Percentiles rank a stretch among this genome's conserved stretches.
These are phyloP conservation scores for Pneumocystis jirovecii DNA, from an alignment of 1,139 yeast genomes.

Conservation along the genomic window DNA sequence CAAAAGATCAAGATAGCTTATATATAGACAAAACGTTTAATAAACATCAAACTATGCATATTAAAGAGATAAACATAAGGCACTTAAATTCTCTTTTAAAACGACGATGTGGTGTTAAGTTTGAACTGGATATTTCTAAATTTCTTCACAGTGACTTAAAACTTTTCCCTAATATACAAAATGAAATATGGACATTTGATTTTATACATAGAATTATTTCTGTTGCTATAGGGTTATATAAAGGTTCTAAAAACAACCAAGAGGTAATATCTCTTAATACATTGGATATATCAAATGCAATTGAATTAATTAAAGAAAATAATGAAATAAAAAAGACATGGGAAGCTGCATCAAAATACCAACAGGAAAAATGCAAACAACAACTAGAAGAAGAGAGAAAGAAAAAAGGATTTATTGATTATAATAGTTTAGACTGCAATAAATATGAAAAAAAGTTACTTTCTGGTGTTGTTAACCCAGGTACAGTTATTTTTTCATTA, in stretches of 20 bases:
- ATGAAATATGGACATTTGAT: slow-evolving; percentile 1
- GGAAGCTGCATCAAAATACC: neutral
- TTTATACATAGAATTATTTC: neutral
- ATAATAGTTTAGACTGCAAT: neutral
- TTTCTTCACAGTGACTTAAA: neutral
- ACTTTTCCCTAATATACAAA: neutral
- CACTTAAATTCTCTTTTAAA: neutral
- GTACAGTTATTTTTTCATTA: neutral
- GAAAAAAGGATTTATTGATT: neutral
- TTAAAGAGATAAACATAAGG: neutral
- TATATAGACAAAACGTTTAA: neutral
- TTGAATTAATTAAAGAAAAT: neutral
- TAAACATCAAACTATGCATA: neutral
- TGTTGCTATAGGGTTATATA: neutral
- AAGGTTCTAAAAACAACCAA: neutral
- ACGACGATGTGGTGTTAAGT: neutral
- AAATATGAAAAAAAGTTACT: slow-evolving; percentile 11
- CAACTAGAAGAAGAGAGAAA: neutral
- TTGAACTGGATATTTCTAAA: neutral
- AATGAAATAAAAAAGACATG: neutral
- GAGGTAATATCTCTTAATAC: neutral
- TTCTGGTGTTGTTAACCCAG: slow-evolving; percentile 10
- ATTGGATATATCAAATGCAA: neutral
- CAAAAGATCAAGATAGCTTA: neutral
- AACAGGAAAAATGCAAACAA: neutral